Conservation (phyloP, 139 green algal species). For the Picochlorum sp. region DNA sequence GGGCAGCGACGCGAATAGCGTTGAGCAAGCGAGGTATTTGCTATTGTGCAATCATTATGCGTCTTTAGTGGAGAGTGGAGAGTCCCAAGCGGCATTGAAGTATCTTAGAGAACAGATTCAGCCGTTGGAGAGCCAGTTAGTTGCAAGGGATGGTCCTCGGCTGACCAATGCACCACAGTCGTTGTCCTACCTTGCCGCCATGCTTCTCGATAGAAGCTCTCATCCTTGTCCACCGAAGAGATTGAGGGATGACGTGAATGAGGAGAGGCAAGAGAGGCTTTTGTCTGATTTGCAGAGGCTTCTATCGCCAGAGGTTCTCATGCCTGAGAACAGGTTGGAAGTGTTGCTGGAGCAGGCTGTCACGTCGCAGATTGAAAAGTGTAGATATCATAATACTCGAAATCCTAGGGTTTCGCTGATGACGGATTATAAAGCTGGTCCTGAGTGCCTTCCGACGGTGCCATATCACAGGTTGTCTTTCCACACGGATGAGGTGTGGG, state of each 20-base stretch:
- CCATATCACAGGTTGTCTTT: slow-evolving; percentile 28
- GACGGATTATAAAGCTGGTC: slow-evolving; percentile 59
- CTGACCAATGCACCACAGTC: not conserved
- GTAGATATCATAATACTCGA: slow-evolving; percentile 58
- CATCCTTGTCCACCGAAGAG: not conserved
- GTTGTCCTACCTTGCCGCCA: slow-evolving; percentile 33
- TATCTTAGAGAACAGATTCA: slow-evolving; percentile 35
- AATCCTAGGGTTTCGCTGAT: slow-evolving; percentile 44
- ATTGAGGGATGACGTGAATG: slow-evolving; percentile 1
- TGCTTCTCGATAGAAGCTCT: slow-evolving; percentile 11
- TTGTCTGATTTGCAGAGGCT: slow-evolving; percentile 26
- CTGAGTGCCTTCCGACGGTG: slow-evolving; percentile 59
- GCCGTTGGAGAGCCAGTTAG: slow-evolving; percentile 21
- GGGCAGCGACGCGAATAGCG: not conserved
- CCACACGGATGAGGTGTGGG: slow-evolving; percentile 46
- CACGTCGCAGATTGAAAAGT: slow-evolving; percentile 29
- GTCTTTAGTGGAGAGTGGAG: slow-evolving; percentile 29
- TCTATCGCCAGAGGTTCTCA: slow-evolving; percentile 41
- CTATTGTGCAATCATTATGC: slow-evolving; percentile 51
- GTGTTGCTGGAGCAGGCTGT: slow-evolving; percentile 58
- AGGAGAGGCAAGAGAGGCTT: slow-evolving; percentile 19
- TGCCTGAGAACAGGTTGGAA: slow-evolving; percentile 62
- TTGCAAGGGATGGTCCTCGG: not conserved
- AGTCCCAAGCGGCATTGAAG: slow-evolving; percentile 22
- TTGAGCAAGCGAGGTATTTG: slow-evolving; percentile 39